These are phyloP conservation scores for Lepiota venenata DNA, from an alignment of 768 basidiomycete species.

Conservation along the genomic window DNA sequence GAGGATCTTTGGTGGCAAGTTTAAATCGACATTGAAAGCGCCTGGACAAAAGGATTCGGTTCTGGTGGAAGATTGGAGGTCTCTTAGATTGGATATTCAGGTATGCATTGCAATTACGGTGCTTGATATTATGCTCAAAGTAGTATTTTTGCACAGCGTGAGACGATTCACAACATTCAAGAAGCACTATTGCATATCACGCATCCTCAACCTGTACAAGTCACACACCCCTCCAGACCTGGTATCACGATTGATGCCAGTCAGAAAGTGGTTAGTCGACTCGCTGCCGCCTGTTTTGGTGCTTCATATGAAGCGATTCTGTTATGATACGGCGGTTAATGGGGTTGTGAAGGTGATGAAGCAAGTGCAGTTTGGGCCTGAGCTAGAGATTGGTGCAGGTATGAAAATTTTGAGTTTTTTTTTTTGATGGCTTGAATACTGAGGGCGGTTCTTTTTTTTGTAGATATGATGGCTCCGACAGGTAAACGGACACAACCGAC, in stretches of 20 bases:
- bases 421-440: background rate
- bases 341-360: conserved; percentile 88
- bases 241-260: conserved; percentile 66
- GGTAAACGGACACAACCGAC: conserved; percentile 40
- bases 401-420: conserved; percentile 13
- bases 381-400: conserved; percentile 76
- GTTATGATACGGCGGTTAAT: conserved; percentile 71
- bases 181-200: conserved; percentile 82
- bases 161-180: conserved; percentile 71
- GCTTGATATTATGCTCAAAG: background rate
- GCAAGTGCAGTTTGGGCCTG: conserved; percentile 71
- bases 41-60: conserved; percentile 85
- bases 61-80: conserved; percentile 89
- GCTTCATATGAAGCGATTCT: conserved; percentile 88
- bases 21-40: conserved; percentile 77
- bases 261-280: conserved; percentile 66
- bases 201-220: conserved; percentile 76
- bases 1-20: conserved; percentile 90
- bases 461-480: conserved; percentile 61
- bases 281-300: conserved; percentile 80
- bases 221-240: conserved; percentile 55
- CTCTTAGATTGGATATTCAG: conserved; percentile 87
- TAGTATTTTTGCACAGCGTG: conserved; percentile 41
- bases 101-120: conserved; percentile 31
- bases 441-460: background rate